Conservation (phyloP, 176 grass and related monocot species). For the Lolium perenne region DNA sequence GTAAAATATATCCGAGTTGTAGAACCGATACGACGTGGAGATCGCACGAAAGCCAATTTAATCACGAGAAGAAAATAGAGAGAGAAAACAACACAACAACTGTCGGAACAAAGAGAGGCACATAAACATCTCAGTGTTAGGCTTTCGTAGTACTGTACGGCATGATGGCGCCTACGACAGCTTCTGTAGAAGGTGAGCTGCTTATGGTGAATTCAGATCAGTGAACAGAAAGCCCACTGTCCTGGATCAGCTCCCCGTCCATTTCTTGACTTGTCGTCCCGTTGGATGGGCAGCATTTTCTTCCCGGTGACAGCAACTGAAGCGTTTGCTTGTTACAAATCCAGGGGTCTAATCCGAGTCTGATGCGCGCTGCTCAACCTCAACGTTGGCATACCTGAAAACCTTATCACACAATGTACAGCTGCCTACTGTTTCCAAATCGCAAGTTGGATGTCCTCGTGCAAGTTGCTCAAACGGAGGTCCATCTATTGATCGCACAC, state of each 20-base stretch:
- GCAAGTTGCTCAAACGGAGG: too few species aligned
- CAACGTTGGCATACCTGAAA: not conserved
- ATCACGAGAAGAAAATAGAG: too few species aligned
- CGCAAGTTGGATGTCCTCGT: not conserved
- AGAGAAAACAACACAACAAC: not conserved
- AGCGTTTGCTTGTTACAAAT: not conserved
- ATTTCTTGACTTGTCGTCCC: conserved; percentile 11
- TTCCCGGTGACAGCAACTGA: conserved; percentile 2
- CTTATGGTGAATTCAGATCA: not conserved
- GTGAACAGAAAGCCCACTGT: not conserved
- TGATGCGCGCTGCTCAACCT: not conserved
- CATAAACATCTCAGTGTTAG: not conserved
- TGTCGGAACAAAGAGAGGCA: not conserved
- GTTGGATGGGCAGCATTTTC: conserved; percentile 29
- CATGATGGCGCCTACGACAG: too few species aligned
- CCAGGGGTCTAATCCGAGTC: not conserved
- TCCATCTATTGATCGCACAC: too few species aligned
- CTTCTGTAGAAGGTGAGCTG: not conserved
- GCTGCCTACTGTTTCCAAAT: not conserved
- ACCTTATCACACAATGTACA: not conserved
- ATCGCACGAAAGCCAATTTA: too few species aligned
- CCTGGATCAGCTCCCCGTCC: not conserved
- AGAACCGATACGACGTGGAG: too few species aligned
- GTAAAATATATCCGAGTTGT: too few species aligned
- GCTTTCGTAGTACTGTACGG: too few species aligned